Percentiles rank a stretch among this genome's conserved stretches.
phyloP scores from a whole-genome alignment of 2,329 filamentous ascomycete genomes.

The Arachnomyces sp. region DNA sequence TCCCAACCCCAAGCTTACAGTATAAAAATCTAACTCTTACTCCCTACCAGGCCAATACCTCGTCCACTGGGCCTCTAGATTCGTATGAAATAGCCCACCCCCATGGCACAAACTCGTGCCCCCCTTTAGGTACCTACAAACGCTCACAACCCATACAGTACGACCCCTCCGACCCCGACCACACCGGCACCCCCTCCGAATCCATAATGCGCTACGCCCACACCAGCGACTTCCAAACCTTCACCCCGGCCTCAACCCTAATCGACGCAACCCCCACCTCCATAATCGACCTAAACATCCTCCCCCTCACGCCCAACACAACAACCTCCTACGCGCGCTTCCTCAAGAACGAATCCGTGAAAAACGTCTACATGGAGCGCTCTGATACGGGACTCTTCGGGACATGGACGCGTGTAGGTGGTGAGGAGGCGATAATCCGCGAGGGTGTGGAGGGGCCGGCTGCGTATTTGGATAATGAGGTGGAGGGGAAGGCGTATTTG shows the following conservation, averaged over 20 bases:
- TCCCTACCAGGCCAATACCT: conserved; percentile 32
- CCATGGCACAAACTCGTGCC: too few species aligned
- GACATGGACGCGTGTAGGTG: conserved; percentile 44
- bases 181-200: conserved; percentile 39
- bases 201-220: conserved; percentile 46
- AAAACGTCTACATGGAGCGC: conserved; percentile 45
- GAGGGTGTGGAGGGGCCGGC: conserved; percentile 38
- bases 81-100: conserved; percentile 12
- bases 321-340: conserved; percentile 43
- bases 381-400: conserved; percentile 44
- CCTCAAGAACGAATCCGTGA: conserved; percentile 47
- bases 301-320: conserved; percentile 29
- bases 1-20: too few species aligned
- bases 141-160: conserved; percentile 26
- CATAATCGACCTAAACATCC: conserved; percentile 51
- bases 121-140: too few species aligned
- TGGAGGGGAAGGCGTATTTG: conserved; percentile 36
- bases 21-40: too few species aligned
- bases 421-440: conserved; percentile 25
- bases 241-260: conserved; percentile 43
- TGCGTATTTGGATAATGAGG: conserved; percentile 37
- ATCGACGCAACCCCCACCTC: conserved; percentile 42
- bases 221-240: conserved; percentile 48
- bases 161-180: conserved; percentile 37
- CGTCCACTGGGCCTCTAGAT: conserved; percentile 42